These are phyloP conservation scores for Diaporthe eres DNA, from an alignment of 2,329 filamentous ascomycete species.

Conservation along the genomic window DNA sequence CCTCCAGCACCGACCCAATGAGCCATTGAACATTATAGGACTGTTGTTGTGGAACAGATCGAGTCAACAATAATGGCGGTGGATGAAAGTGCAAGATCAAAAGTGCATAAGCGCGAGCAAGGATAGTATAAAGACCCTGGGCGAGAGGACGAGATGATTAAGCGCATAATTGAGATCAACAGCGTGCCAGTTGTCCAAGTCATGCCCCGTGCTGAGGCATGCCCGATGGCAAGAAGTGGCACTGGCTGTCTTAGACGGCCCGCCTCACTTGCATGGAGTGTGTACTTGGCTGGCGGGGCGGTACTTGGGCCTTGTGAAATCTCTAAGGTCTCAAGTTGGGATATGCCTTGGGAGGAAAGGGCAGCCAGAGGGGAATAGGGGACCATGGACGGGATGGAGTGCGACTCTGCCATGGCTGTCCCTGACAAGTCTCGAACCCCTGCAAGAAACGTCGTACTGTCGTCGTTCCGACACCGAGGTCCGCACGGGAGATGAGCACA, in stretches of 20 bases:
- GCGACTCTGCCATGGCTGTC: constrained; percentile 30
- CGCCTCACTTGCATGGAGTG: constrained; percentile 35
- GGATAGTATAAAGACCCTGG: constrained; percentile 26
- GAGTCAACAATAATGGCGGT: neutral
- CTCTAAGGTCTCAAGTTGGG: constrained; percentile 27
- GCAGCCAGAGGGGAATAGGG: neutral
- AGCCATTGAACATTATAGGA: constrained; percentile 54
- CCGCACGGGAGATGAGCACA: constrained; percentile 32
- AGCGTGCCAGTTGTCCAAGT: constrained; percentile 37
- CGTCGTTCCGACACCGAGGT: constrained; percentile 18
- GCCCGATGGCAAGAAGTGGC: constrained; percentile 28
- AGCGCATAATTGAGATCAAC: constrained; percentile 37
- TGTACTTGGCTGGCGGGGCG: constrained; percentile 33
- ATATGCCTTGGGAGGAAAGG: constrained; percentile 31
- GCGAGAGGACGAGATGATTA: constrained; percentile 25
- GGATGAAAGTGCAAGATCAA: constrained; percentile 28
- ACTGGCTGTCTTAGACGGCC: constrained; percentile 36
- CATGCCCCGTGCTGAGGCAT: constrained; percentile 29
- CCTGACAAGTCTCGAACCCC: constrained; percentile 36
- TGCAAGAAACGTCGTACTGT: constrained; percentile 26
- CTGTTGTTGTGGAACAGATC: constrained; percentile 26
- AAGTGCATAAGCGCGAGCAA: constrained; percentile 34
- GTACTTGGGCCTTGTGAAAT: constrained; percentile 19
- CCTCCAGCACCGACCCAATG: constrained; percentile 51
- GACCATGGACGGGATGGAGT: constrained; percentile 30